Evolutionary conservation across 495 filamentous ascomycete genomes (phyloP).

Genomic region (Cercophora newfieldiana): DNA sequence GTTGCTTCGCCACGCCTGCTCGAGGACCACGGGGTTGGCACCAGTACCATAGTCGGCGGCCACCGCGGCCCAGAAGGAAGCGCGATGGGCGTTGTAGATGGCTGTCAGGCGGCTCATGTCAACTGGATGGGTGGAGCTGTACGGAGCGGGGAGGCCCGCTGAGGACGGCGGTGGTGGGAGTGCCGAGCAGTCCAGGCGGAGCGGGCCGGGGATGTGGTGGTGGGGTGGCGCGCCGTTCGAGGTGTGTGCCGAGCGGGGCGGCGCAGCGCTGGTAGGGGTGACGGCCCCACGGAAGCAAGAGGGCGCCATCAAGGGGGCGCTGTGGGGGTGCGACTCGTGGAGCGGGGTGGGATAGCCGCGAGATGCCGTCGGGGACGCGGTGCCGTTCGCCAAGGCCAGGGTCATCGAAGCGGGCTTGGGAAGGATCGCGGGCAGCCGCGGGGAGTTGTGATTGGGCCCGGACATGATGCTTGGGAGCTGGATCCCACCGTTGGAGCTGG

Average conservation of each 20-base stretch:
- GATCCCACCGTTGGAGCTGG: slow-evolving; percentile 37
- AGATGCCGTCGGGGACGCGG: slow-evolving; percentile 34
- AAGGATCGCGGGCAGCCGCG: slow-evolving; percentile 56
- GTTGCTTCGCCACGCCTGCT: slow-evolving; percentile 66
- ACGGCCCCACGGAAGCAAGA: slow-evolving; percentile 30
- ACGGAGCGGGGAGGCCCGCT: slow-evolving; percentile 25
- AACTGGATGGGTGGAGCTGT: slow-evolving; percentile 43
- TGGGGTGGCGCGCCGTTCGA: slow-evolving; percentile 23
- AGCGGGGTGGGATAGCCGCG: slow-evolving; percentile 39
- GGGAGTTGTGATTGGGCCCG: slow-evolving; percentile 38
- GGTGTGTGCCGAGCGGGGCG: slow-evolving; percentile 24
- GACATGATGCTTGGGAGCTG: slow-evolving; percentile 51
- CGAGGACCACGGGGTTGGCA: slow-evolving; percentile 62
- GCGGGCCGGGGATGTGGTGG: slow-evolving; percentile 27
- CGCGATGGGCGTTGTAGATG: slow-evolving; percentile 67
- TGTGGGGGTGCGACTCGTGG: slow-evolving; percentile 36
- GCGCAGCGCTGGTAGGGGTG: slow-evolving; percentile 31
- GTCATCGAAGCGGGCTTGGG: slow-evolving; percentile 59
- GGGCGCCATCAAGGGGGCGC: slow-evolving; percentile 29
- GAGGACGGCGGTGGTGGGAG: slow-evolving; percentile 40
- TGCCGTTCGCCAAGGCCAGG: slow-evolving; percentile 36
- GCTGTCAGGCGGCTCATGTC: slow-evolving; percentile 67
- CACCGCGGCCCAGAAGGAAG: slow-evolving; percentile 70
- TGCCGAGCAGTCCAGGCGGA: slow-evolving; percentile 55
- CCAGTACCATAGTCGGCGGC: slow-evolving; percentile 68